A percentile compares a stretch with the other conserved stretches of the same genome.
These are phyloP conservation scores for Periglandula ipomoeae DNA, from an alignment of 2,329 filamentous ascomycete species.

Conservation along the genomic window DNA sequence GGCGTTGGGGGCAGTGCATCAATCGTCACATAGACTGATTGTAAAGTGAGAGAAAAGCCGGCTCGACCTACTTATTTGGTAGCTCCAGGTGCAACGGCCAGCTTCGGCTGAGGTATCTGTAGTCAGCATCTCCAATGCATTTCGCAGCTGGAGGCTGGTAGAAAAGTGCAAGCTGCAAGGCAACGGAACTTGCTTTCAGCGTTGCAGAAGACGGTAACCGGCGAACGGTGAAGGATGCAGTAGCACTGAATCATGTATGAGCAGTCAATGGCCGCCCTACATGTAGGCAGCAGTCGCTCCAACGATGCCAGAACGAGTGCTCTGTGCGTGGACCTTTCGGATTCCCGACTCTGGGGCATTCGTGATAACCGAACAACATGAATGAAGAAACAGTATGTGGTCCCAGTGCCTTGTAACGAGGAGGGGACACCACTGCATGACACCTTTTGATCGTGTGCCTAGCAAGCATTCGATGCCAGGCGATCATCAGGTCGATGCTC, in stretches of 20 bases:
- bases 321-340: background rate
- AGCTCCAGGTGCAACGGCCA: background rate
- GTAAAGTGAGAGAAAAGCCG: background rate
- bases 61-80: background rate
- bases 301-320: background rate
- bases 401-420: no score
- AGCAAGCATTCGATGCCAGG: no score
- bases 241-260: background rate
- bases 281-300: background rate
- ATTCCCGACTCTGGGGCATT: background rate
- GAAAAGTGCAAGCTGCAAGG: background rate
- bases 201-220: background rate
- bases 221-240: background rate
- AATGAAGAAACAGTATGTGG: no score
- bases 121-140: background rate
- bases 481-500: no score
- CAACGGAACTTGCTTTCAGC: background rate
- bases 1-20: background rate
- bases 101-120: background rate
- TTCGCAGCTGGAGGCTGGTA: background rate
- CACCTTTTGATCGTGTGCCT: no score
- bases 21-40: constrained; percentile 1
- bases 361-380: no score
- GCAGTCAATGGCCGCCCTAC: background rate
- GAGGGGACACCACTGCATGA: no score